Evolutionary conservation across 176 grass and related monocot genomes (phyloP).

Genomic region (Musa acuminata): DNA sequence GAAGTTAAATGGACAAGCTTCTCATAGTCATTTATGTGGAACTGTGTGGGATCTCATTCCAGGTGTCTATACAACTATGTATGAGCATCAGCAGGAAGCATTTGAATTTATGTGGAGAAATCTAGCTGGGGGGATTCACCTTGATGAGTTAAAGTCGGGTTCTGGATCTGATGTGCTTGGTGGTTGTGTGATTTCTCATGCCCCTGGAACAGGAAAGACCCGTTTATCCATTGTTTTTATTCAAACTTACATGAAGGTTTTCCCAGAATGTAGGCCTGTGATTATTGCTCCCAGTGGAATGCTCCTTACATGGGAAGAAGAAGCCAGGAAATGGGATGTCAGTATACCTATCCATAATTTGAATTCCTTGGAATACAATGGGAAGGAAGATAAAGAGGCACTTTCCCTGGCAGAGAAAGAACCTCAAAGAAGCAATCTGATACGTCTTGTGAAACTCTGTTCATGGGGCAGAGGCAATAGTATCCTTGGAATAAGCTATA

Average conservation of each 20-base stretch:
- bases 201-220: constrained; percentile 84
- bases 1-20: constrained; percentile 9
- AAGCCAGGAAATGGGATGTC: constrained; percentile 68
- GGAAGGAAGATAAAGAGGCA: constrained; percentile 35
- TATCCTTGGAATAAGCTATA: constrained; percentile 76
- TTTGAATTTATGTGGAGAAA: constrained; percentile 89
- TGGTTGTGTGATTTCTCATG: constrained; percentile 95
- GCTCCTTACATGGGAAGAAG: constrained; percentile 56
- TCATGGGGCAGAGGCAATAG: constrained; percentile 61
- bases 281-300: constrained; percentile 62
- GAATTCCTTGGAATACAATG: constrained; percentile 38
- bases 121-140: constrained; percentile 39
- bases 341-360: constrained; percentile 64
- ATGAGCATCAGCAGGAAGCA: constrained; percentile 59
- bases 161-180: constrained; percentile 24
- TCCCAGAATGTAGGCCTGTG: constrained; percentile 44
- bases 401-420: constrained; percentile 16
- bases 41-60: constrained; percentile 74
- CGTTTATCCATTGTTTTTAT: constrained; percentile 67
- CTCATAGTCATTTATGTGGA: constrained; percentile 21
- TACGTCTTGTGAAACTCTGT: constrained; percentile 31
- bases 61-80: constrained; percentile 40
- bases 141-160: constrained; percentile 30
- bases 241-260: constrained; percentile 58
- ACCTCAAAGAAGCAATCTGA: constrained; percentile 10